These are phyloP conservation scores for Effrenium voratum DNA, from an alignment of 73 alveolate species.

Conservation along the genomic window DNA sequence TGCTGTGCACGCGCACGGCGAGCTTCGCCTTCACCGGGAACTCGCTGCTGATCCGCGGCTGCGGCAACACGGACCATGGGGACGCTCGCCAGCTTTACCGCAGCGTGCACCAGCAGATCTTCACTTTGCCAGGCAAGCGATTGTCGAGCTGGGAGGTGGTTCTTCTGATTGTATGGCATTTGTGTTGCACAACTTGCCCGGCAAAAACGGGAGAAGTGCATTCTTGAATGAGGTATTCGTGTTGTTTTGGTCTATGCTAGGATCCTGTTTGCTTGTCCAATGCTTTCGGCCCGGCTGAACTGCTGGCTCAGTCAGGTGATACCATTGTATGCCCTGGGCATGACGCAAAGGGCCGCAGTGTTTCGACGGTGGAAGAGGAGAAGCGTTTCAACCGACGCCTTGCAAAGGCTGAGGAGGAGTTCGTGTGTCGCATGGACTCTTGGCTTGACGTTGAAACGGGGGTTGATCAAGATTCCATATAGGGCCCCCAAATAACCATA, in stretches of 20 bases:
- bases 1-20: not conserved
- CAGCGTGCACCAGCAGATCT: not conserved
- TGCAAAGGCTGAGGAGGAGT: not conserved
- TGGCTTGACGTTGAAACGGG: not conserved
- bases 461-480: too few relatives aligned
- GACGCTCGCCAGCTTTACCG: not conserved
- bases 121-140: not conserved
- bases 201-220: too few relatives aligned
- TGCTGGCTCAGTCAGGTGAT: not conserved
- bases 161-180: too few relatives aligned
- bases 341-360: not conserved
- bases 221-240: too few relatives aligned
- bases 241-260: too few relatives aligned
- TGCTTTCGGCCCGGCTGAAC: constrained; percentile 8
- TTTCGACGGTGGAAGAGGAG: not conserved
- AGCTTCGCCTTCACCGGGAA: constrained; percentile 5
- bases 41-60: constrained; percentile 17
- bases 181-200: too few relatives aligned
- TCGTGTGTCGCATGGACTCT: not conserved
- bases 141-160: too few relatives aligned
- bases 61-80: constrained; percentile 32
- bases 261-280: too few relatives aligned
- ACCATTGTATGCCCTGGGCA: not conserved
- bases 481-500: too few relatives aligned
- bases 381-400: not conserved